Percentiles rank a stretch among this genome's conserved stretches.
Evolutionary conservation across 305 asterid species (phyloP).

Genomic region (Fraxinus dipetala): DNA sequence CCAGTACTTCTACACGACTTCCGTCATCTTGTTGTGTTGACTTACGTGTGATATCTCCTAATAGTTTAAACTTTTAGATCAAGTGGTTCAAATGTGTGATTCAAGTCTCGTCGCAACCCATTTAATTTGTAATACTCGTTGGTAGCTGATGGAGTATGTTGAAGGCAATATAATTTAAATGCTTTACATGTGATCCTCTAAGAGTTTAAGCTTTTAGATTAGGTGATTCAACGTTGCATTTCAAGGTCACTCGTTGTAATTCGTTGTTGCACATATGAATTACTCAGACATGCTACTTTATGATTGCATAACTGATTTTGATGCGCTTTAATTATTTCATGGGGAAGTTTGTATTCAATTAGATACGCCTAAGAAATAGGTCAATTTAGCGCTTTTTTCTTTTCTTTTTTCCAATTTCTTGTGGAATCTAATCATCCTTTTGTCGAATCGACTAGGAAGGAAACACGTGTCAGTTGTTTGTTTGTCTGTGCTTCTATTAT

Average conservation of each 20-base stretch:
- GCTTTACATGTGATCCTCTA: not conserved
- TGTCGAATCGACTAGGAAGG: not conserved
- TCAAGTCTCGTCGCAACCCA: not conserved
- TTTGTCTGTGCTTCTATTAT: slow-evolving; percentile 5
- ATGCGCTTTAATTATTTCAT: not conserved
- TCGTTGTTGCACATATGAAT: not conserved
- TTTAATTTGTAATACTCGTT: not conserved
- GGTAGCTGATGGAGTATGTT: not conserved
- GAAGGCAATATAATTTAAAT: not conserved
- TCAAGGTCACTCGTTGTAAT: not conserved
- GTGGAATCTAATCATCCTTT: not conserved
- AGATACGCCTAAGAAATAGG: not conserved
- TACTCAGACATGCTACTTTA: not conserved
- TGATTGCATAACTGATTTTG: not conserved
- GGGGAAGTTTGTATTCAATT: not conserved
- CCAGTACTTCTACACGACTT: not conserved
- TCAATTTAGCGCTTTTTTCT: not conserved
- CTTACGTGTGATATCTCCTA: not conserved
- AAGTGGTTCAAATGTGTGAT: not conserved
- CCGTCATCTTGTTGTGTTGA: not conserved
- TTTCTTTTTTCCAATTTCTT: not conserved
- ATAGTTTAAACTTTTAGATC: not conserved
- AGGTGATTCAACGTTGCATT: not conserved
- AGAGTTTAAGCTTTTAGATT: not conserved
- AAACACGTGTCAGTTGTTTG: not conserved